Percentiles rank a stretch among this genome's conserved stretches.
Evolutionary conservation across 371 early-diverging fungal species (phyloP).

Genomic region (Actinomortierella ambigua): DNA sequence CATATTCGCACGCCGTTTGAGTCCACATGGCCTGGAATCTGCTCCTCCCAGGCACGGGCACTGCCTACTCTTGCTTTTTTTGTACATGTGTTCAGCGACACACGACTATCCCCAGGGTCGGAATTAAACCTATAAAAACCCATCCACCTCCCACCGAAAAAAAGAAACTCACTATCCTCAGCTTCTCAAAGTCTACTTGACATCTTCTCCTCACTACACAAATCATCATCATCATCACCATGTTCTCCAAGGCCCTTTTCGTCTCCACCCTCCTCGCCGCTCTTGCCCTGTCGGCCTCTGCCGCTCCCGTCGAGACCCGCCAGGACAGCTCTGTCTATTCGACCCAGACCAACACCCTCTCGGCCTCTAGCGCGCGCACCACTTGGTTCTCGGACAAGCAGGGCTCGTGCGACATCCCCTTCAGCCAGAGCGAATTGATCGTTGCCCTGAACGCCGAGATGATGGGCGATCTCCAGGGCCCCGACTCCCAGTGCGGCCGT

Average conservation of each 20-base stretch:
- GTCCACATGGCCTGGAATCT: too few relatives aligned
- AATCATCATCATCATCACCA: too few relatives aligned
- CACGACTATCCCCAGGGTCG: too few relatives aligned
- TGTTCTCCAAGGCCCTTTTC: slow-evolving; percentile 8
- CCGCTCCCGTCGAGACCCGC: slow-evolving; percentile 16
- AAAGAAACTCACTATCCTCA: too few relatives aligned
- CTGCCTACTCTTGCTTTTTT: too few relatives aligned
- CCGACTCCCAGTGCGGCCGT: slow-evolving; percentile 24
- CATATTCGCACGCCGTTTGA: too few relatives aligned
- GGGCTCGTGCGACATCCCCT: slow-evolving; percentile 27
- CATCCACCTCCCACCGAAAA: too few relatives aligned
- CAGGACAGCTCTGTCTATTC: not conserved
- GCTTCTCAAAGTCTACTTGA: too few relatives aligned
- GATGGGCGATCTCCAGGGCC: slow-evolving; percentile 11
- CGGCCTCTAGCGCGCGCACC: slow-evolving; percentile 21
- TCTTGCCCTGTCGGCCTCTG: slow-evolving; percentile 11
- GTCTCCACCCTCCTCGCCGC: slow-evolving; percentile 13
- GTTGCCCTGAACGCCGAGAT: slow-evolving; percentile 39
- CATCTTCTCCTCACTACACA: too few relatives aligned
- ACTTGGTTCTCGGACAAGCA: slow-evolving; percentile 39
- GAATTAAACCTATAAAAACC: too few relatives aligned
- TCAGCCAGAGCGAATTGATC: slow-evolving; percentile 38
- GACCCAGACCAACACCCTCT: not conserved
- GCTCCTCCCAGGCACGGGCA: too few relatives aligned
- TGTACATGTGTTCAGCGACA: too few relatives aligned